Base-by-base conservation (phyloP, 2,329 filamentous ascomycete genomes). In the Beauveria brongniartii region DNA sequence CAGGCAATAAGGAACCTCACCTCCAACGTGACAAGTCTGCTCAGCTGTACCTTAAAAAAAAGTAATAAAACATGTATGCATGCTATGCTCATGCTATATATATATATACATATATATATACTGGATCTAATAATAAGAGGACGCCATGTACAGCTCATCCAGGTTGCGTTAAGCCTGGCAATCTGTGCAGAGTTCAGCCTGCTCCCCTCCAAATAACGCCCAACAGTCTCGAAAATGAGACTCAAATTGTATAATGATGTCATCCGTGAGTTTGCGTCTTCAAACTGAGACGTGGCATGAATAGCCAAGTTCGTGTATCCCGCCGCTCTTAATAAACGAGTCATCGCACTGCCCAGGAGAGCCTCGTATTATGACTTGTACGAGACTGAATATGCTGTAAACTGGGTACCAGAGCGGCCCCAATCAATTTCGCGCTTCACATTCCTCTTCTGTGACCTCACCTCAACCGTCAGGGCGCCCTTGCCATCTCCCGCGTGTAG, bases 351-450 rank as follows among this genome's bases (percentile, higher is more conserved):
- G 30, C 30, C n/a, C 22, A 12, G 20, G 10, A 34, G 16, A 16
- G 22, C n/a, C 24, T 26, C 22, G 20, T 28, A 9, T 37, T 18
- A 59, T 14, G 48, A 46, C 57, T 53, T 52, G 48, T 59, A 59
- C n/a, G 57, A 59, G 7, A 59, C 57, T 10, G 44, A 24, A 16
- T 52, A 60, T 16, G 50, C 58, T 10, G 58, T 47, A 34, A 60
- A 60, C 3, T 41, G 40, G 20, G 41, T 54, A 12, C 41, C 58
- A 9, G 22, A 43, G 9, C 41, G 22, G 28, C 50, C 20, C 58
- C 58, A 60, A 28, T 48, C 30, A 9, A 55, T 20, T 3, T 34
- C 50, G 5, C 58, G 50, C 30, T 47, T 55, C 3, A 20, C 37
- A 5, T 24, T 46, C 10, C 8, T 54, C 14, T 20, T 16, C 5